Evolutionary conservation across 2,329 filamentous ascomycete species (phyloP), one percentile per base, ranked within the genome.

Genomic region (Pseudogymnoascus verrucosus): DNA sequence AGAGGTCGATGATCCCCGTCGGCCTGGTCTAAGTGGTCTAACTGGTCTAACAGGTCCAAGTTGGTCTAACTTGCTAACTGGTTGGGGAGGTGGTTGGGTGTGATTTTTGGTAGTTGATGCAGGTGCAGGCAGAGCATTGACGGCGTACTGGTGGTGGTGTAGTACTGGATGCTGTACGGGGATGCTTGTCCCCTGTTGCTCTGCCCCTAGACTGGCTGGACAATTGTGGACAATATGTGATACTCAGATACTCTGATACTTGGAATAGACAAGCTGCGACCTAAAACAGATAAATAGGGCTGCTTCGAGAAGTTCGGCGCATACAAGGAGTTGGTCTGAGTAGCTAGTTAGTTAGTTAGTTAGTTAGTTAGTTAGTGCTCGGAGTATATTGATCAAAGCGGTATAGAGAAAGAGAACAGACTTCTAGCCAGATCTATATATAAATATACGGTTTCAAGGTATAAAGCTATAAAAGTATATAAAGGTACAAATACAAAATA

Each of bases 271-370:
- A 54, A 31, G 26, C 47, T 54, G 47, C 3, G 47, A 54, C 47
- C 47, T 54, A 54, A 54, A 54, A 14, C 47, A 54, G 47, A 54
- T 31, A 28, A 31, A 31, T 31, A 54, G n/a, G 47, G 47, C 47
- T 54, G 47, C 47, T 54, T 54, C 47, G 47, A 54, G 47, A 54
- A 54, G 47, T 31, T 54, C 47, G 47, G 47, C 47, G 47, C 47
- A 54, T 54, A 54, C 47, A 54, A 16, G 47, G 6, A 40, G 40
- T 42, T n/a, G 16, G 40, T 42, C 40, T 14, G 4, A 37, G 14
- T 34, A 34, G 31, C 3, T 26, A 26, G 21, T 21, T 21, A 21
- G 21, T 21, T 21, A 21, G 21, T 21, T 21, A 26, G 26, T 26
- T 26, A 26, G 26, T 34, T 34, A 34, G 31, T 34, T n/a, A n/a